These are phyloP conservation scores for Emydomyces testavorans DNA, from an alignment of 2,329 filamentous ascomycete species.

Conservation along the genomic window DNA sequence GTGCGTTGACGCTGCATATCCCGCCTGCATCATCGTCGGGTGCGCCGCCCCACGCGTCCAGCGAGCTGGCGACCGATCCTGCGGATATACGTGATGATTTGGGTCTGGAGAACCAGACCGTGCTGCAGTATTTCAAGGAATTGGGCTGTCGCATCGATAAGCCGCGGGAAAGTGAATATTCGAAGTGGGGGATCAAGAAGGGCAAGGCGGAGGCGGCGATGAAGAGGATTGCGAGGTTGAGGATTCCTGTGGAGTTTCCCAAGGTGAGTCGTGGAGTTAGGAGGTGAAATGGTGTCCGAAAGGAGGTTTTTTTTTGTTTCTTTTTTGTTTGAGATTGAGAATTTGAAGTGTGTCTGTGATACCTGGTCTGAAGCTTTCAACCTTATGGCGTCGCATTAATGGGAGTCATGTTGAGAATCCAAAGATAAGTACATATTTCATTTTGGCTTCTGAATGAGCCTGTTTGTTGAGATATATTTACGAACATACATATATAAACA, in stretches of 20 bases:
- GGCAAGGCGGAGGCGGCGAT: conserved; percentile 47
- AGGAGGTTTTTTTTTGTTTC: too few species aligned
- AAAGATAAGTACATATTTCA: too few species aligned
- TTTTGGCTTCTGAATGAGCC: too few species aligned
- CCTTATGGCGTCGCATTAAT: too few species aligned
- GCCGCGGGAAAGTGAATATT: conserved; percentile 32
- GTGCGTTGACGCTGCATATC: conserved; percentile 37
- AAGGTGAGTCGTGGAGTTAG: conserved; percentile 41
- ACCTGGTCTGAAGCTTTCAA: too few species aligned
- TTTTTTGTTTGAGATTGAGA: too few species aligned
- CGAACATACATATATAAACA: too few species aligned
- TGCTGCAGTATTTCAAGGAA: conserved; percentile 36
- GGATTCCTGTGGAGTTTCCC: conserved; percentile 72
- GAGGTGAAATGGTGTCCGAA: background rate
- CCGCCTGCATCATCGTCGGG: conserved; percentile 34
- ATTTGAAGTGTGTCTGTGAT: too few species aligned
- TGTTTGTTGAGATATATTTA: too few species aligned
- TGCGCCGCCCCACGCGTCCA: conserved; percentile 28
- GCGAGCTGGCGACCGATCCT: conserved; percentile 35
- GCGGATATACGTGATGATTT: conserved; percentile 37
- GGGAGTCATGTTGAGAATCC: too few species aligned
- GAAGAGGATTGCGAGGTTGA: conserved; percentile 54
- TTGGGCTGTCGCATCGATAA: conserved; percentile 36
- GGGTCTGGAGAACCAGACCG: conserved; percentile 27
- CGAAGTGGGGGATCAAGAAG: conserved; percentile 41